Evolutionary conservation across 345 rosid species (phyloP).

Genomic region (Chamaenerion angustifolium): DNA sequence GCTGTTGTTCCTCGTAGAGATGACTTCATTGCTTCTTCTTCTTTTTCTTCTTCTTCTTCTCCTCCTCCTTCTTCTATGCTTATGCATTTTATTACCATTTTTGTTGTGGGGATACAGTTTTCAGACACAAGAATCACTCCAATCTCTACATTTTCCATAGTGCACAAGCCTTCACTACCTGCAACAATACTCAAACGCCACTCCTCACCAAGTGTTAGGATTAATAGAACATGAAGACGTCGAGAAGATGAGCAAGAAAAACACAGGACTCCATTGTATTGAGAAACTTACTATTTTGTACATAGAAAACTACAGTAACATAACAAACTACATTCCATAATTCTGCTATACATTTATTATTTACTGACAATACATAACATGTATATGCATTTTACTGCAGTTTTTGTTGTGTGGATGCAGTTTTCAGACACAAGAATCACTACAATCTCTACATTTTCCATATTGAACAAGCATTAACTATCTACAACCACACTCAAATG

Average conservation of each 20-base stretch:
- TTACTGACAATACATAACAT: too few species aligned
- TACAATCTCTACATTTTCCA: constrained; percentile 73
- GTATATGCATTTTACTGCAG: background rate
- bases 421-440: constrained; percentile 67
- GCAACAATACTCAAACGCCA: constrained; percentile 65
- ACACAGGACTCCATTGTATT: too few species aligned
- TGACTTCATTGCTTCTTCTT: constrained; percentile 5
- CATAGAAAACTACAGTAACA: too few species aligned
- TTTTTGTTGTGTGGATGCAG: constrained; percentile 21
- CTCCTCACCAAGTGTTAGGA: constrained; percentile 70
- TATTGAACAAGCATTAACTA: constrained; percentile 55
- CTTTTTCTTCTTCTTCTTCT: constrained; percentile 15
- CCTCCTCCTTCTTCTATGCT: constrained; percentile 18
- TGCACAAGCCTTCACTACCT: constrained; percentile 60
- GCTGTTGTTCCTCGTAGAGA: constrained; percentile 2
- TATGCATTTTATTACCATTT: background rate
- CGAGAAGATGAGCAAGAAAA: too few species aligned
- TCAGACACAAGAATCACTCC: constrained; percentile 60
- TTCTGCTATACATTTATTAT: too few species aligned
- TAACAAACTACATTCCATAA: too few species aligned
- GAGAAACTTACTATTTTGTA: too few species aligned
- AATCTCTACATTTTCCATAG: constrained; percentile 76
- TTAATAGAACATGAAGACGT: too few species aligned
- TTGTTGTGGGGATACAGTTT: constrained; percentile 32
- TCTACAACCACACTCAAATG: constrained; percentile 70